Base-by-base conservation (phyloP, 768 basidiomycete species). In the Dictyophora rubrovolvata region DNA sequence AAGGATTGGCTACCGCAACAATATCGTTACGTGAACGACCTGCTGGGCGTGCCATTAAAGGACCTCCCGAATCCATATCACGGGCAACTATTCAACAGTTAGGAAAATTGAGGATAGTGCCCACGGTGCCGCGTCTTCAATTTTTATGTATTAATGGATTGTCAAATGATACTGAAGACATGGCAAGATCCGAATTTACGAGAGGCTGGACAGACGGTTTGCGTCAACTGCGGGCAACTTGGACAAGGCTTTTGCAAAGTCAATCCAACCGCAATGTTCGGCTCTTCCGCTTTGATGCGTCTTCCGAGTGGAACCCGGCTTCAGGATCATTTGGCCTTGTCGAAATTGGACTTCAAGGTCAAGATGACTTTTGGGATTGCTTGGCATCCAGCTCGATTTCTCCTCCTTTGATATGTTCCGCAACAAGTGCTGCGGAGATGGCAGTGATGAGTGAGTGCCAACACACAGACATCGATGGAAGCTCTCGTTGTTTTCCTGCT, bases 161-260 rank as follows among this genome's bases (percentile, higher is more conserved):
- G 17, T n/a, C 37, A 33, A 42, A 63, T n/a, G 71, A 74, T 3
- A 71, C 68, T 21, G 73, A 77, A 55, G 69, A 68, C 8, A 67
- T 64, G 35, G 76, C 84, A 50, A 72, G 74, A 11, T 67, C 67
- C 0, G 78, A 80, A 62, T 89, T 87, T 64, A 74, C 74, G 65
- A 73, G 69, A 23, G 87, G 86, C 16, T 87, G 86, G 86, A 67
- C 69, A 1, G 79, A 82, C 63, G 86, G 85, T 3, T 64, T 87
- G 50, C 68, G 71, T 16, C 77, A 78, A 51, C 71, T 87, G 21
- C 68, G 68, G n/a, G 75, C 76, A n/a, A 77, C 74, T 14, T 75
- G 79, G 33, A 68, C 66, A 5, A 71, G 83, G 56, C 62, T 82
- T 56, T 65, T 65, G 53, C 70, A 75, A 62, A 81, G 79, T 17